A percentile compares a stretch with the other conserved stretches of the same genome.
Evolutionary conservation across 768 basidiomycete genomes (phyloP).

Genomic region (Naganishia kalamii): DNA sequence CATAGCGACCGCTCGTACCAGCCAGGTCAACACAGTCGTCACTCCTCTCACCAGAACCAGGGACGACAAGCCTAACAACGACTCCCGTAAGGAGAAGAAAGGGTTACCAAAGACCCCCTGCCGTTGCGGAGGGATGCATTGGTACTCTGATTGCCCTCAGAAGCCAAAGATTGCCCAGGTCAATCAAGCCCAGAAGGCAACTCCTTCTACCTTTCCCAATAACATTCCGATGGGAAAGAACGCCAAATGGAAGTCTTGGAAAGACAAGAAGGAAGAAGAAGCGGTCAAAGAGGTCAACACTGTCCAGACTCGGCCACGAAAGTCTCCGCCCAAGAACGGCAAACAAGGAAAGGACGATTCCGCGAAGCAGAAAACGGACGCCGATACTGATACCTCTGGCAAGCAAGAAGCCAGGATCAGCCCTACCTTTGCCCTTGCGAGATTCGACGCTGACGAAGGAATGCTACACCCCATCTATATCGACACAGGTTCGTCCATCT

Average conservation of each 20-base stretch:
- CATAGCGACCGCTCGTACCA: neutral
- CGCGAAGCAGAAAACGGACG: neutral
- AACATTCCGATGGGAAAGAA: neutral
- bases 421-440: neutral
- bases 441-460: neutral
- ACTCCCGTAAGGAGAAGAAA: neutral
- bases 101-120: neutral
- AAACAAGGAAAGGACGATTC: neutral
- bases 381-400: neutral
- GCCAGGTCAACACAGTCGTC: neutral
- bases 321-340: neutral
- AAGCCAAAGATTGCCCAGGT: neutral
- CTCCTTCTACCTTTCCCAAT: neutral
- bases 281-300: neutral
- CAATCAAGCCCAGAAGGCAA: neutral
- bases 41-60: neutral
- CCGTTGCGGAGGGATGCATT: neutral
- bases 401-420: neutral
- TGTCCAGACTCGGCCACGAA: neutral
- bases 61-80: neutral
- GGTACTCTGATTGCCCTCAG: neutral
- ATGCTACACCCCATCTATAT: slow-evolving; percentile 7
- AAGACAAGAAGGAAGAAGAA: neutral
- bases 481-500: slow-evolving; percentile 14
- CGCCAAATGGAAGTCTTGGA: neutral